Evolutionary conservation across 1,284 basidiomycete genomes (phyloP), one percentile per base, ranked within the genome.

Genomic region (Boletellus sp.): DNA sequence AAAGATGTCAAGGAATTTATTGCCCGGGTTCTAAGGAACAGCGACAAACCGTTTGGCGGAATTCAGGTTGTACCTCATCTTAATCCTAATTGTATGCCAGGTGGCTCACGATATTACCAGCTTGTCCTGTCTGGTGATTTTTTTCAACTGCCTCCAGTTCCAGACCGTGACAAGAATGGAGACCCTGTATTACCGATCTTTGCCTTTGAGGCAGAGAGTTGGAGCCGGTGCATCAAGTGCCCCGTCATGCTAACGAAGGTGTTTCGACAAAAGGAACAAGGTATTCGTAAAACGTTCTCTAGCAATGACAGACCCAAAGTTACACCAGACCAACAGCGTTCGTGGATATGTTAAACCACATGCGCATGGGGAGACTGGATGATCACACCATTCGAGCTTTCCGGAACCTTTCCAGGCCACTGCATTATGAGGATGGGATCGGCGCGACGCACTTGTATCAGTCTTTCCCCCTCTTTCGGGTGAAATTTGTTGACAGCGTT

Each of bases 121-220:
- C 73, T 99, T 54, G 82, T 95, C 55, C 78, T 97, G 13, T 95
- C 93, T 1, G 95, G 95, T 21, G 95, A 99, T 67, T 99, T 98
- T 72, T 97, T 93, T 72, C 95, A 99, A 69, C 76, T 99, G 7
- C 97, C 97, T 1, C 96, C 97, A 0, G 93, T 99, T 0, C 72
- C 72, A 5, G 80, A 77, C 33, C 60, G 62, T 50, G 63, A 65
- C 32, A 66, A 61, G 36, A 39, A 65, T 4, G 65, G 66, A 5
- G 58, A 60, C 1, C 55, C 57, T 44, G 66, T 78, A 32, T 52
- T 53, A 39, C 51, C 69, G 1, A 78, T 73, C 56, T 97, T 97
- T 67, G 89, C 90, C 4, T 99, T 99, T 64, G 93, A 99, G 63
- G 92, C 93, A 7, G 72, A 82, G 30, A 78, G 79, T 21, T 99